Evolutionary conservation across 352 stramenopile genomes (phyloP).

Genomic region (Phytophthora vignae): DNA sequence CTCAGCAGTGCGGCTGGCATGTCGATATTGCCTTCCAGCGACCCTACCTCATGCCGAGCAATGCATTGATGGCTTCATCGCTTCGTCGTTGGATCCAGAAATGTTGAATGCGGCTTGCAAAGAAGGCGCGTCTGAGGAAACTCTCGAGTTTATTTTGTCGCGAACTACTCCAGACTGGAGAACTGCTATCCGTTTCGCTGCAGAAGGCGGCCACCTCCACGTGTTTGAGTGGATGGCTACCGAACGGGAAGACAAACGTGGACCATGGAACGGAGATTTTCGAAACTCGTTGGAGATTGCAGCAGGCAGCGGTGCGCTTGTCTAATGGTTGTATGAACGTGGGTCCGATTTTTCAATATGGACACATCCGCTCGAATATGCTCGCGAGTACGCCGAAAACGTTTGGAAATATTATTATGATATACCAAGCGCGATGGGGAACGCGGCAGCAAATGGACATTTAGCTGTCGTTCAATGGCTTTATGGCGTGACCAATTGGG

Average conservation of each 20-base stretch:
- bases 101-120: too few species aligned
- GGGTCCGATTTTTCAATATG: background rate
- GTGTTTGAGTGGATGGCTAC: background rate
- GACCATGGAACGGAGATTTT: conserved; percentile 3
- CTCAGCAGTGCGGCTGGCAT: too few species aligned
- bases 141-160: too few species aligned
- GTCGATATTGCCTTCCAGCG: too few species aligned
- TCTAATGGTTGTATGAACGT: background rate
- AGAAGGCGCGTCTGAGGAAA: too few species aligned
- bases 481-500: background rate
- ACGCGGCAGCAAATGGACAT: background rate
- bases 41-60: too few species aligned
- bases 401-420: background rate
- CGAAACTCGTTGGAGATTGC: background rate
- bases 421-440: background rate
- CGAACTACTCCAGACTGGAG: too few species aligned
- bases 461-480: background rate
- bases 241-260: background rate
- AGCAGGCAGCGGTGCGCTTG: background rate
- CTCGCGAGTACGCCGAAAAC: background rate
- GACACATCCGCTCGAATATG: background rate
- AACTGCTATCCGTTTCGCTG: background rate
- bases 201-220: background rate
- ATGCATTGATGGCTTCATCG: too few species aligned
- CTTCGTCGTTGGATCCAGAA: too few species aligned